These are phyloP conservation scores for Colletotrichum brevisporum DNA, from an alignment of 2,329 filamentous ascomycete genomes.

Conservation along the genomic window DNA sequence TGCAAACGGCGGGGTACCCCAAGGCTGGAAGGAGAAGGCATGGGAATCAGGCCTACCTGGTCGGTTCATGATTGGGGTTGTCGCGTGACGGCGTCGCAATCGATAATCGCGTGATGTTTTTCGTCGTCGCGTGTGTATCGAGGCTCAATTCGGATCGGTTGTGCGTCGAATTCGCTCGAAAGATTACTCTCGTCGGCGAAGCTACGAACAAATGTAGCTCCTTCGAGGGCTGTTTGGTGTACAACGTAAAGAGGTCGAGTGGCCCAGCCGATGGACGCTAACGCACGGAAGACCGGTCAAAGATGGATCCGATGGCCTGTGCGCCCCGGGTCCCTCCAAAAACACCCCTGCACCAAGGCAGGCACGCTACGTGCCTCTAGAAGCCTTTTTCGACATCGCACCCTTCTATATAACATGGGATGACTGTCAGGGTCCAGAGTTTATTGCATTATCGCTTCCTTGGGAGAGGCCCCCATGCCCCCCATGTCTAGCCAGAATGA, in stretches of 20 bases:
- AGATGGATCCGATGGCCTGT: conserved; percentile 43
- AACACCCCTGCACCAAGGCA: conserved; percentile 30
- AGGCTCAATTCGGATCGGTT: conserved; percentile 35
- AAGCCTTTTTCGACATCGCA: conserved; percentile 37
- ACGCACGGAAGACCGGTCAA: conserved; percentile 41
- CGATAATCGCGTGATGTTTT: conserved; percentile 35
- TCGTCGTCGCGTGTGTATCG: conserved; percentile 36
- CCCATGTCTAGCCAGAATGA: conserved; percentile 3
- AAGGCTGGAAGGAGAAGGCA: conserved; percentile 41
- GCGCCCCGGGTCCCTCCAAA: conserved; percentile 32
- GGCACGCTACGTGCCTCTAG: conserved; percentile 19
- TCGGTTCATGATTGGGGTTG: conserved; percentile 67
- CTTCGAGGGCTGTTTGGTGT: conserved; percentile 36
- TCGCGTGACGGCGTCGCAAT: conserved; percentile 25
- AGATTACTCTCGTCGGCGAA: conserved; percentile 28
- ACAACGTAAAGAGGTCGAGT: conserved; percentile 33
- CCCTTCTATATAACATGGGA: conserved; percentile 32
- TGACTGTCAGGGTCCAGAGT: conserved; percentile 25
- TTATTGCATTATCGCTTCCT: neutral
- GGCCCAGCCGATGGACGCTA: conserved; percentile 34
- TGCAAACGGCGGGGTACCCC: conserved; percentile 37
- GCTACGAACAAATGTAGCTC: conserved; percentile 36
- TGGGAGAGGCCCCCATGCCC: neutral
- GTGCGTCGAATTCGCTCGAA: conserved; percentile 38
- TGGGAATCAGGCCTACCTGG: conserved; percentile 63